These are phyloP conservation scores for Huntiella savannae DNA, from an alignment of 2,329 filamentous ascomycete species.

Conservation along the genomic window DNA sequence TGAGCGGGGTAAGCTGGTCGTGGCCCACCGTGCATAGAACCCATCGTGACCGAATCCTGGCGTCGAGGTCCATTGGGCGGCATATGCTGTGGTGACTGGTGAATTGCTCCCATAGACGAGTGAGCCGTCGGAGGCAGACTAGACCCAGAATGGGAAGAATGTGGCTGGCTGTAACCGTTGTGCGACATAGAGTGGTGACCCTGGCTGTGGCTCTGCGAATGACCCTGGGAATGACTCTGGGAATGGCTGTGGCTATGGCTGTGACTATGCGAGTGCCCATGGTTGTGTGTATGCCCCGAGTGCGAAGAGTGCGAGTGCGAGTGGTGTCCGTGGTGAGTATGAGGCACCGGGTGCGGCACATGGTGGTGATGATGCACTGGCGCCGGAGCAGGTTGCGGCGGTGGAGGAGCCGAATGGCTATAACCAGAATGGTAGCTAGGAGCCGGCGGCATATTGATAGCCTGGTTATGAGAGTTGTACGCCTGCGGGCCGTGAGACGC, in stretches of 20 bases:
- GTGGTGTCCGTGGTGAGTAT: neutral
- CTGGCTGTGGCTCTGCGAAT: neutral
- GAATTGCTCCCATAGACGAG: slow-evolving; percentile 4
- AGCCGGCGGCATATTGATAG: slow-evolving; percentile 19
- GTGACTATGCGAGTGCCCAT: neutral
- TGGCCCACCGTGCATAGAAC: slow-evolving; percentile 1
- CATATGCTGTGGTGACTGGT: slow-evolving; percentile 4
- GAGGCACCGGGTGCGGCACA: neutral
- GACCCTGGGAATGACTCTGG: neutral
- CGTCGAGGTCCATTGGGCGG: slow-evolving; percentile 1
- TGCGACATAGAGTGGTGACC: slow-evolving; percentile 1
- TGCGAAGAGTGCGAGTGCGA: slow-evolving; percentile 5
- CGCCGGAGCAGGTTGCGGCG: slow-evolving; percentile 2
- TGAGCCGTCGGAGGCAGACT: neutral
- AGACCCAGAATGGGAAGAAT: neutral
- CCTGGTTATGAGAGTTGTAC: slow-evolving; percentile 16
- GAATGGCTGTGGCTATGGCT: neutral
- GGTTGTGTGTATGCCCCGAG: neutral
- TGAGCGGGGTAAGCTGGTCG: slow-evolving; percentile 1
- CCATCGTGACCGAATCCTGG: slow-evolving; percentile 3
- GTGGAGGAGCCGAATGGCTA: slow-evolving; percentile 1
- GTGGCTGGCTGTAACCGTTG: neutral
- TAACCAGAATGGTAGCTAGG: slow-evolving; percentile 11
- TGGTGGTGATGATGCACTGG: slow-evolving; percentile 4
- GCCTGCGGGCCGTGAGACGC: slow-evolving; percentile 13